phyloP scores from a whole-genome alignment of 2,329 filamentous ascomycete genomes.

The Ophioceras dolichostomum region DNA sequence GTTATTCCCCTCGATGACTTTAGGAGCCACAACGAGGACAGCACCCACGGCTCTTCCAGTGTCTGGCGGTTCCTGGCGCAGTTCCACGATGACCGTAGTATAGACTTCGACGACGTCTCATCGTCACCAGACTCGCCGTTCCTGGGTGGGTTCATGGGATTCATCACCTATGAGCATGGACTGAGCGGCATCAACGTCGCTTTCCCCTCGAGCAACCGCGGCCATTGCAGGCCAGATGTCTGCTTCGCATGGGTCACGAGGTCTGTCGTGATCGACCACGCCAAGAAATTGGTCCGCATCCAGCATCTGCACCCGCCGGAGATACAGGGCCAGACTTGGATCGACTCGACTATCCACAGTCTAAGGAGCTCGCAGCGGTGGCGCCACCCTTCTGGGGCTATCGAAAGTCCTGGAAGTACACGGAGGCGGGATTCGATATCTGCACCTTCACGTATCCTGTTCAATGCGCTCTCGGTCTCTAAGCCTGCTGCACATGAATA shows the following conservation, averaged over 20 bases:
- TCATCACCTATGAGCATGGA: constrained; percentile 74
- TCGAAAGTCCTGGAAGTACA: neutral
- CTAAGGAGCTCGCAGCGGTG: constrained; percentile 18
- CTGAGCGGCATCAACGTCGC: constrained; percentile 44
- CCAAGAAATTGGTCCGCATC: constrained; percentile 45
- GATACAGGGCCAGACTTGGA: constrained; percentile 24
- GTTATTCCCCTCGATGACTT: constrained; percentile 16
- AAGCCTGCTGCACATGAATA: constrained; percentile 40
- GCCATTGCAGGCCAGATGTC: constrained; percentile 49
- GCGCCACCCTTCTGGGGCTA: constrained; percentile 5
- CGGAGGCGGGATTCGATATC: neutral
- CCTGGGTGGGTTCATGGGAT: constrained; percentile 75
- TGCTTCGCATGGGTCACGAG: constrained; percentile 66
- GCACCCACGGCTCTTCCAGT: constrained; percentile 5
- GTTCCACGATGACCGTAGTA: constrained; percentile 20
- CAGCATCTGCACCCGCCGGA: constrained; percentile 47
- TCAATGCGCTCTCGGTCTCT: constrained; percentile 14
- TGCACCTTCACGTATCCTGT: neutral
- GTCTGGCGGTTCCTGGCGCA: constrained; percentile 40
- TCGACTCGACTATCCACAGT: constrained; percentile 22
- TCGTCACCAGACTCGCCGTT: constrained; percentile 39
- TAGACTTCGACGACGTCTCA: neutral
- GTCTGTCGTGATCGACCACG: constrained; percentile 68
- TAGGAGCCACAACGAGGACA: too few species aligned
- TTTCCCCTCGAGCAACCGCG: constrained; percentile 13